Conservation (phyloP, 1,284 basidiomycete species). For the Fomes fomentarius region DNA sequence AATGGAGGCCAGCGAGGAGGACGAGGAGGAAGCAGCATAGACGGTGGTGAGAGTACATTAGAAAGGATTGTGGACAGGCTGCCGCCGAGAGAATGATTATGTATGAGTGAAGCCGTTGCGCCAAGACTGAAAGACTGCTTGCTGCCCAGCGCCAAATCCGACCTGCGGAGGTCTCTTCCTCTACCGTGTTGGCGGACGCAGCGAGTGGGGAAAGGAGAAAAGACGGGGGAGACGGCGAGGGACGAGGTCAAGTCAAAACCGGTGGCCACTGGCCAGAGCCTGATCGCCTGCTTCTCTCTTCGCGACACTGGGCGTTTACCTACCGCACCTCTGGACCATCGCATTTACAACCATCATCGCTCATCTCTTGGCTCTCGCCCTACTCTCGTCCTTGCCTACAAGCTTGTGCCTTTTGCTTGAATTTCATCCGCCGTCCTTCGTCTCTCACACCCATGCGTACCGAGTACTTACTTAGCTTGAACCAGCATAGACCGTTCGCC, state of each 20-base stretch:
- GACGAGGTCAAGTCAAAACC: constrained; percentile 2
- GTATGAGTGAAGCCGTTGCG: constrained; percentile 18
- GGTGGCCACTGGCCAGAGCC: too few species aligned
- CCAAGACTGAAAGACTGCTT: constrained; percentile 12
- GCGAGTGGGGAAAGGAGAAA: constrained; percentile 12
- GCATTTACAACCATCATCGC: too few species aligned
- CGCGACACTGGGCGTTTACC: too few species aligned
- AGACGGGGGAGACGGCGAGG: constrained; percentile 12
- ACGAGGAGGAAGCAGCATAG: constrained; percentile 21
- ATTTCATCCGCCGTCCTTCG: too few species aligned
- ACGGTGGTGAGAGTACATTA: constrained; percentile 23
- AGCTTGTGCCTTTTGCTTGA: too few species aligned
- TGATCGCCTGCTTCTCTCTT: constrained; percentile 3
- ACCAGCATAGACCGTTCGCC: too few species aligned
- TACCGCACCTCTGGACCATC: too few species aligned
- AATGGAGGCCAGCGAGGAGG: constrained; percentile 17
- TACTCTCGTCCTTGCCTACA: too few species aligned
- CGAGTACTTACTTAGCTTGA: too few species aligned
- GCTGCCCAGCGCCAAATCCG: constrained; percentile 27
- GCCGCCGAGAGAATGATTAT: constrained; percentile 10
- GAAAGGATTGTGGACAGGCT: constrained; percentile 19
- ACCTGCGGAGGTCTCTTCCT: constrained; percentile 24
- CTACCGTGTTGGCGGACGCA: constrained; percentile 11
- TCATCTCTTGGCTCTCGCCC: too few species aligned
- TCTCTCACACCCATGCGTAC: too few species aligned